Evolutionary conservation across 2,329 filamentous ascomycete species (phyloP), one percentile per base, ranked within the genome.

Genomic region (Sporothrix variecibatus): DNA sequence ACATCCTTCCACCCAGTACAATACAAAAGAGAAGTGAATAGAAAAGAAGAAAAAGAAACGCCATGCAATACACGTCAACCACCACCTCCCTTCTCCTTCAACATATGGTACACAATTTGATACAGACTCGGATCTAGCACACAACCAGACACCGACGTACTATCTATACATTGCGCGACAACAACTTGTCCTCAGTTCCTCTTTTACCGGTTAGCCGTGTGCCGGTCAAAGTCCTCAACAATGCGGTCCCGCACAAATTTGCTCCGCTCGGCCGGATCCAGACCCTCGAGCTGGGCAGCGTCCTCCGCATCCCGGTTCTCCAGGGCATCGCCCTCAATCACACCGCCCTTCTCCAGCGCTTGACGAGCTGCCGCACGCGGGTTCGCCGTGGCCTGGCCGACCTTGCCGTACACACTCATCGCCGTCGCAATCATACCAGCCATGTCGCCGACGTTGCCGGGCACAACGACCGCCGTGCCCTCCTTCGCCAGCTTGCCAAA

Each of bases 341-440:
- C n/a, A 73, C 76, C 65, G 76, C 75, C 69, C 60, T 82, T 78
- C 68, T 85, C 82, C 26, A 87, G 80, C 1, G 84, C 74, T 78
- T 86, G 86, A 77, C 87, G 87, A 5, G 90, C 89, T 82, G 93
- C 87, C 12, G 87, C 86, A 81, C 88, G 91, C 49, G 90, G 89
- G 81, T 89, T 92, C 34, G 90, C 89, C 83, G 97, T 94, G 0
- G 91, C 89, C 79, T 95, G 90, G 78, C 90, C 94, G 62, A 99
- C 93, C 82, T 97, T 98, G 75, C 95, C 94, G 82, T 97, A 99
- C 23, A 99, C 95, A 72, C 94, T 93, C 87, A 99, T 91, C 1
- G 95, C 96, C 23, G 94, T 97, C 53, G 96, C 95, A 82, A 99
- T 98, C 95, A 99, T 97, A 78, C 94, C 91, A 72, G 94, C 92